These are phyloP conservation scores for Candolleomyces aberdarensis DNA, from an alignment of 768 basidiomycete genomes.

Conservation along the genomic window DNA sequence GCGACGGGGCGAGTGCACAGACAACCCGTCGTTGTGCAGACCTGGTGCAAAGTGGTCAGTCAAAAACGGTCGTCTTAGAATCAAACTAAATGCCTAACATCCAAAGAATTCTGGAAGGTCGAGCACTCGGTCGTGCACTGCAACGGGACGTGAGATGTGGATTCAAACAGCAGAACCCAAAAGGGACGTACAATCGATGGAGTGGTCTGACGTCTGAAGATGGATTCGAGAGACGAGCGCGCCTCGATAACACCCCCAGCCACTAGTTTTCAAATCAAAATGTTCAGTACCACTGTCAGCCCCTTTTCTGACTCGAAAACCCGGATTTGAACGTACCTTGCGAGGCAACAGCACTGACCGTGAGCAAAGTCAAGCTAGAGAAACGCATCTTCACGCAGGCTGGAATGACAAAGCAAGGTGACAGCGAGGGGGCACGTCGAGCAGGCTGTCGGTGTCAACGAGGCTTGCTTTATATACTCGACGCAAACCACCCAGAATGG, in stretches of 20 bases:
- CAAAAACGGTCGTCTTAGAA: not conserved
- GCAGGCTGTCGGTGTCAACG: no score
- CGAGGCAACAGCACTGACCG: not conserved
- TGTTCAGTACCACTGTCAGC: not conserved
- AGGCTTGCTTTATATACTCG: no score
- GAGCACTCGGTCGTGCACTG: conserved; percentile 6
- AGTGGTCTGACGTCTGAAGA: not conserved
- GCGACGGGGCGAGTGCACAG: conserved; percentile 23
- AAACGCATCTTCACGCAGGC: not conserved
- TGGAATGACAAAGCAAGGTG: no score
- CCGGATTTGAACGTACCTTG: not conserved
- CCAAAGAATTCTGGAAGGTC: conserved; percentile 3
- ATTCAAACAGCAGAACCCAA: not conserved
- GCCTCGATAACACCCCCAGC: not conserved
- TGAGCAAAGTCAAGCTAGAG: not conserved
- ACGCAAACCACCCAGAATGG: no score
- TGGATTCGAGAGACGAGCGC: not conserved
- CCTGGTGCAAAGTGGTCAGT: conserved; percentile 12
- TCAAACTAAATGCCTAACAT: not conserved
- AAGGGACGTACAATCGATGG: not conserved
- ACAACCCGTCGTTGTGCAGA: conserved; percentile 21
- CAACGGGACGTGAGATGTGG: not conserved
- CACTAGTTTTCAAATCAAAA: not conserved
- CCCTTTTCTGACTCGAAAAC: not conserved
- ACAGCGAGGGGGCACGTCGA: no score